A percentile compares a stretch with the other conserved stretches of the same genome.
Evolutionary conservation across 2,329 filamentous ascomycete species (phyloP).

Genomic region (Cercospora zeae-maydis): DNA sequence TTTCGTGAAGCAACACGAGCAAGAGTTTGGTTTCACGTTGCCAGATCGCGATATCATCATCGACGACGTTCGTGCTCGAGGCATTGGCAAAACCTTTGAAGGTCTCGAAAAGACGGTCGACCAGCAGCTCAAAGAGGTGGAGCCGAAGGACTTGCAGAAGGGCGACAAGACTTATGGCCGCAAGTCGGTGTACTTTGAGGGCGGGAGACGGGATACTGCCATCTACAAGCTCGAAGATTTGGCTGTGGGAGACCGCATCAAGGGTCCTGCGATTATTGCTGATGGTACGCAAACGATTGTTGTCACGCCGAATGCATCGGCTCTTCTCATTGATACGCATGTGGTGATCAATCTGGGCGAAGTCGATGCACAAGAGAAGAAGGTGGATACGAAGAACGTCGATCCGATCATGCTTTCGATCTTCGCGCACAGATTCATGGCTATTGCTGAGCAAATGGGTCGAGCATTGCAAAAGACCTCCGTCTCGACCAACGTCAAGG

Average conservation of each 20-base stretch:
- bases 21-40: slow-evolving; percentile 89
- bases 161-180: slow-evolving; percentile 63
- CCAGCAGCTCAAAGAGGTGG: slow-evolving; percentile 70
- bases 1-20: slow-evolving; percentile 81
- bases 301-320: slow-evolving; percentile 72
- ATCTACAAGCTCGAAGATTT: slow-evolving; percentile 79
- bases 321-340: slow-evolving; percentile 77
- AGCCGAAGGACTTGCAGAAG: slow-evolving; percentile 54
- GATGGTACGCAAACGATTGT: slow-evolving; percentile 91
- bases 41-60: slow-evolving; percentile 82
- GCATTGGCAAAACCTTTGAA: slow-evolving; percentile 83
- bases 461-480: slow-evolving; percentile 74
- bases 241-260: slow-evolving; percentile 65
- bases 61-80: slow-evolving; percentile 82
- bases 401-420: slow-evolving; percentile 76
- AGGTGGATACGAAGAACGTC: slow-evolving; percentile 54
- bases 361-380: slow-evolving; percentile 42
- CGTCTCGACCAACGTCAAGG: slow-evolving; percentile 76
- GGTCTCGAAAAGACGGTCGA: slow-evolving; percentile 78
- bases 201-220: slow-evolving; percentile 70
- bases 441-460: slow-evolving; percentile 82
- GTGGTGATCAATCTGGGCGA: slow-evolving; percentile 81
- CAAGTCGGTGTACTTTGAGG: slow-evolving; percentile 78
- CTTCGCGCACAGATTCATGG: slow-evolving; percentile 80
- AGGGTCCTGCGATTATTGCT: slow-evolving; percentile 79